Conservation (phyloP, 768 basidiomycete genomes). For the Tulasnella sp. region DNA sequence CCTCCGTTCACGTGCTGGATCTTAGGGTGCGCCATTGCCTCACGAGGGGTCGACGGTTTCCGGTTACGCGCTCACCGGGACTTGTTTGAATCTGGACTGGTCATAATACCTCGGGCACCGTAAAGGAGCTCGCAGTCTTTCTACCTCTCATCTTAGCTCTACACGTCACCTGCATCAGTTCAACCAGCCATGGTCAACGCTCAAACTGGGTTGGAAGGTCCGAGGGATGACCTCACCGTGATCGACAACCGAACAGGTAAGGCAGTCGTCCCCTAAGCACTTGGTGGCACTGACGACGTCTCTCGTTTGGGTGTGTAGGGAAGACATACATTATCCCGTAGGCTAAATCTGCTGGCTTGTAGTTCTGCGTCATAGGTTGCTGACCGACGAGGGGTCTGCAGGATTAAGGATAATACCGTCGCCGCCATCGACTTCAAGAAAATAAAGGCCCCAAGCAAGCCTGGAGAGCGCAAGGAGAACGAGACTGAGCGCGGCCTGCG, state of each 20-base stretch:
- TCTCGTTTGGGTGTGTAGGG: background rate
- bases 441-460: constrained; percentile 56
- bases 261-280: background rate
- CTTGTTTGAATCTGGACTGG: background rate
- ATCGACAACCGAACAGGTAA: constrained; percentile 31
- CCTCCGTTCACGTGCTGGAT: background rate
- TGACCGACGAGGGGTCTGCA: constrained; percentile 36
- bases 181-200: background rate
- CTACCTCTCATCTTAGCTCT: background rate
- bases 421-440: constrained; percentile 77
- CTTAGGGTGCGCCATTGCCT: background rate
- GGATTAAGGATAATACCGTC: constrained; percentile 77
- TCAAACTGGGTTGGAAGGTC: constrained; percentile 10
- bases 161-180: background rate
- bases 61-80: constrained; percentile 10
- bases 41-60: constrained; percentile 7
- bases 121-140: background rate
- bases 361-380: background rate
- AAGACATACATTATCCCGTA: constrained; percentile 30
- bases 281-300: background rate
- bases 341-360: background rate
- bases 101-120: background rate
- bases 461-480: constrained; percentile 70
- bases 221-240: constrained; percentile 29
- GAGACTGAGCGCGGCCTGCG: constrained; percentile 79